Conservation (phyloP, 2,329 filamentous ascomycete species). For the Emmonsiellopsis sp. region DNA sequence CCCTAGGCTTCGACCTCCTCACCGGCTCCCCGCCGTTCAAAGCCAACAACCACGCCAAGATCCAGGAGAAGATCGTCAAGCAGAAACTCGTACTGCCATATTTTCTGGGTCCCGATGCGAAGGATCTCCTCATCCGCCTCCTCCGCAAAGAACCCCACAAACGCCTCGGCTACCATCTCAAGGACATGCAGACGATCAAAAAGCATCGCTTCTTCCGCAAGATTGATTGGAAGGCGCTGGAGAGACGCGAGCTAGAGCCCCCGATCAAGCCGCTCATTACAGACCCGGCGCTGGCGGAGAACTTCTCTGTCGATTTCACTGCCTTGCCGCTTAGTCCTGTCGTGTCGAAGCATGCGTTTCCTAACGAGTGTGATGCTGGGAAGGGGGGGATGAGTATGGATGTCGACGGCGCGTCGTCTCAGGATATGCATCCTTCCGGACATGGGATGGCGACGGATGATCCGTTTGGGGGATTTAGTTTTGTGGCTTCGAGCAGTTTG, state of each 20-base stretch:
- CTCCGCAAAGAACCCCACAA: conserved; percentile 88
- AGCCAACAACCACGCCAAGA: conserved; percentile 85
- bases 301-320: conserved; percentile 91
- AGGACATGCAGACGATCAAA: conserved; percentile 78
- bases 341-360: conserved; percentile 26
- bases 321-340: conserved; percentile 71
- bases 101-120: conserved; percentile 82
- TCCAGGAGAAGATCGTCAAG: conserved; percentile 91
- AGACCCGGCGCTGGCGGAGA: conserved; percentile 91
- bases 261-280: conserved; percentile 92
- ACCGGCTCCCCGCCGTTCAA: conserved; percentile 88
- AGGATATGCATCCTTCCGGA: background rate
- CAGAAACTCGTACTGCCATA: conserved; percentile 85
- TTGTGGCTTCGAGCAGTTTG: conserved; percentile 39
- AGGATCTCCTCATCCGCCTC: conserved; percentile 83
- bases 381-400: background rate
- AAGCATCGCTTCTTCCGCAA: conserved; percentile 93
- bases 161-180: conserved; percentile 73
- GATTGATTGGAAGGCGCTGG: conserved; percentile 88
- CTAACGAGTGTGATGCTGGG: conserved; percentile 17
- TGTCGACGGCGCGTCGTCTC: background rate
- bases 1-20: conserved; percentile 83
- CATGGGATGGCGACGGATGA: conserved; percentile 15
- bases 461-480: conserved; percentile 42
- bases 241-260: conserved; percentile 70